A percentile compares a stretch with the other conserved stretches of the same genome.
Conservation (phyloP, 805 yeast genomes). For the Phaffomyces opuntiae region DNA sequence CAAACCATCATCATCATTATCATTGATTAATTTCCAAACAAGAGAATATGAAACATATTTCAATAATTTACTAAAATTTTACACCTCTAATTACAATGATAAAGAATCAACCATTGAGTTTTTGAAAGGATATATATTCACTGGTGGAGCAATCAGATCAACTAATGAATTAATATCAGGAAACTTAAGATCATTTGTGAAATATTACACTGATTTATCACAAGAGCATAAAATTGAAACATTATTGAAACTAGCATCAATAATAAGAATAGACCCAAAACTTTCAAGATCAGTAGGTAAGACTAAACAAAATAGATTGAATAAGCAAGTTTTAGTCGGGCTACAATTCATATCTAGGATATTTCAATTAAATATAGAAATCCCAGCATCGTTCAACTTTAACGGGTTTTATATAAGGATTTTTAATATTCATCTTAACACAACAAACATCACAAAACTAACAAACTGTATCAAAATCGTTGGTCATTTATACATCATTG, state of each 20-base stretch:
- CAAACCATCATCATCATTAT: not conserved
- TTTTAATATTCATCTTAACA: slow-evolving; percentile 51
- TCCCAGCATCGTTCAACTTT: slow-evolving; percentile 19
- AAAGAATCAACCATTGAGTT: slow-evolving; percentile 28
- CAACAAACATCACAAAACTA: slow-evolving; percentile 33
- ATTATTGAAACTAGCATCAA: slow-evolving; percentile 21
- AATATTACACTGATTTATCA: slow-evolving; percentile 18
- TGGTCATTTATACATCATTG: slow-evolving; percentile 27
- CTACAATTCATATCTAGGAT: slow-evolving; percentile 20
- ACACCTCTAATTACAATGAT: slow-evolving; percentile 11
- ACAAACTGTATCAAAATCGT: slow-evolving; percentile 36
- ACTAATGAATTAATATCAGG: slow-evolving; percentile 36
- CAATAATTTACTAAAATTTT: slow-evolving; percentile 19
- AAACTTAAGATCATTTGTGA: slow-evolving; percentile 34
- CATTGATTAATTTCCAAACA: slow-evolving; percentile 7
- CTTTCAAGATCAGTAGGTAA: slow-evolving; percentile 1
- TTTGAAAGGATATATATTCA: slow-evolving; percentile 48
- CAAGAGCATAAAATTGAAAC: slow-evolving; percentile 8
- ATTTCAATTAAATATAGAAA: slow-evolving; percentile 13
- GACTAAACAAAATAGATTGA: slow-evolving; percentile 9
- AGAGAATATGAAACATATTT: slow-evolving; percentile 24
- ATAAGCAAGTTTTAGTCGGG: slow-evolving; percentile 17
- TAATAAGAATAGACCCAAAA: slow-evolving; percentile 21
- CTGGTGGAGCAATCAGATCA: slow-evolving; percentile 52
- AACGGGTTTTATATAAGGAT: slow-evolving; percentile 38